phyloP scores from a whole-genome alignment of 257 asterid genomes.

The Solanum piurae region DNA sequence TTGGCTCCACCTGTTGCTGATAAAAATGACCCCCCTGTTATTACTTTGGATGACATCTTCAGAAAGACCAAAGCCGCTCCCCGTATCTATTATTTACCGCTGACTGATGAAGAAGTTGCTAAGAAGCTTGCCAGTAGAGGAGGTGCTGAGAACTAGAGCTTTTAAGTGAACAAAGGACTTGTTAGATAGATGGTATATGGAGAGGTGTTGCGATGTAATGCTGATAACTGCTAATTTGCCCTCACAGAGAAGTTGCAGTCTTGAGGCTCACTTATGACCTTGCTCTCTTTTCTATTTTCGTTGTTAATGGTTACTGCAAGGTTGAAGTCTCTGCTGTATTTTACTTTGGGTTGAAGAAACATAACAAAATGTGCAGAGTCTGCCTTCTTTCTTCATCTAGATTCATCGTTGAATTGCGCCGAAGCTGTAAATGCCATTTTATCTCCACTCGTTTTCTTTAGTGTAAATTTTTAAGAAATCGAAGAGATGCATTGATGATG shows the following conservation, averaged over 20 bases:
- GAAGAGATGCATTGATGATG: background rate
- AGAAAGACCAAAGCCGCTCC: constrained; percentile 22
- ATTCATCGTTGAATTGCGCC: background rate
- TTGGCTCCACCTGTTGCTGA: constrained; percentile 1
- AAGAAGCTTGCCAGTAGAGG: constrained; percentile 2
- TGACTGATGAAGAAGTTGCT: constrained; percentile 23
- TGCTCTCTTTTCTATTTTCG: background rate
- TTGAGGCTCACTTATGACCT: background rate
- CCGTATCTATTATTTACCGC: constrained; percentile 24
- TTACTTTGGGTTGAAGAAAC: background rate
- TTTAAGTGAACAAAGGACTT: background rate
- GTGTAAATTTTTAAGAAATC: background rate
- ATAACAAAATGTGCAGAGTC: background rate
- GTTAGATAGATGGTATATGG: background rate
- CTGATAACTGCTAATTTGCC: background rate
- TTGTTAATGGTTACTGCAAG: background rate
- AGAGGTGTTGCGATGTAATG: background rate
- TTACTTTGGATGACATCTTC: constrained; percentile 25
- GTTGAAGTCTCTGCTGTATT: background rate
- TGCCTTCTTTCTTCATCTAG: background rate
- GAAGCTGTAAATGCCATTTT: background rate
- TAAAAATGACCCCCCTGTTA: constrained; percentile 1
- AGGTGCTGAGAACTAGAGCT: background rate
- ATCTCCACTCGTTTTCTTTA: background rate
- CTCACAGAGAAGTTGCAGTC: background rate